phyloP scores from a whole-genome alignment of 345 rosid genomes.

The Sapria himalayana region DNA sequence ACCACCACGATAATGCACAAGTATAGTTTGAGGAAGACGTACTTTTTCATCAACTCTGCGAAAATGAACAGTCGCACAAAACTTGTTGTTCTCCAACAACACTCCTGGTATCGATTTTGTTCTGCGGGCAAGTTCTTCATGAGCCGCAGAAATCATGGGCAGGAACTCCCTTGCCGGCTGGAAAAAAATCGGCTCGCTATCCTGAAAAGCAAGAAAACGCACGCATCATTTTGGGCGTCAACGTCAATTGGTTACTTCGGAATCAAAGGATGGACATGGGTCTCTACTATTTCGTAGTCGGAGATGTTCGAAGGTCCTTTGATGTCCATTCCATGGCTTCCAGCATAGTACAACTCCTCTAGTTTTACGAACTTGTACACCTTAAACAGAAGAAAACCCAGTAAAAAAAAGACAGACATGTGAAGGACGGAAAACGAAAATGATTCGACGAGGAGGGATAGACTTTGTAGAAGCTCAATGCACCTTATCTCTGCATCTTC shows the following conservation, averaged over 20 bases:
- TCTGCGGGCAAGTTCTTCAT: slow-evolving; percentile 28
- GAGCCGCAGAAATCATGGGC: slow-evolving; percentile 62
- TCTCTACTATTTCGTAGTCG: slow-evolving; percentile 29
- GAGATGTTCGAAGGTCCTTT: slow-evolving; percentile 55
- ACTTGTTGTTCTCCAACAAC: slow-evolving; percentile 72
- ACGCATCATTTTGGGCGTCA: not conserved
- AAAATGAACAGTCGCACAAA: slow-evolving; percentile 74
- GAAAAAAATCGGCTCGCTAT: slow-evolving; percentile 25
- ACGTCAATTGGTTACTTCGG: too few relatives aligned
- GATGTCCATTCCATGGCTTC: slow-evolving; percentile 99
- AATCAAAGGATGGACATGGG: too few relatives aligned
- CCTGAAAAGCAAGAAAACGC: slow-evolving; percentile 15
- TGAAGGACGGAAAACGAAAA: not conserved
- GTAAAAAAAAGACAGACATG: not conserved
- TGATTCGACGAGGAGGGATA: too few relatives aligned
- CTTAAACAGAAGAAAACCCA: slow-evolving; percentile 12
- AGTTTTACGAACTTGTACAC: slow-evolving; percentile 66
- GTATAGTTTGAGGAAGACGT: not conserved
- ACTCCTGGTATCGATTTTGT: slow-evolving; percentile 70
- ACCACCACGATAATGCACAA: not conserved
- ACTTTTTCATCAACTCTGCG: slow-evolving; percentile 79
- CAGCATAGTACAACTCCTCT: slow-evolving; percentile 83
- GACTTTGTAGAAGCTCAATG: too few relatives aligned
- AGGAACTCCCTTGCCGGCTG: slow-evolving; percentile 77
- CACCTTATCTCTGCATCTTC: slow-evolving; percentile 94